Conservation (phyloP, 306 rosid species). For the Acmispon strigosus region DNA sequence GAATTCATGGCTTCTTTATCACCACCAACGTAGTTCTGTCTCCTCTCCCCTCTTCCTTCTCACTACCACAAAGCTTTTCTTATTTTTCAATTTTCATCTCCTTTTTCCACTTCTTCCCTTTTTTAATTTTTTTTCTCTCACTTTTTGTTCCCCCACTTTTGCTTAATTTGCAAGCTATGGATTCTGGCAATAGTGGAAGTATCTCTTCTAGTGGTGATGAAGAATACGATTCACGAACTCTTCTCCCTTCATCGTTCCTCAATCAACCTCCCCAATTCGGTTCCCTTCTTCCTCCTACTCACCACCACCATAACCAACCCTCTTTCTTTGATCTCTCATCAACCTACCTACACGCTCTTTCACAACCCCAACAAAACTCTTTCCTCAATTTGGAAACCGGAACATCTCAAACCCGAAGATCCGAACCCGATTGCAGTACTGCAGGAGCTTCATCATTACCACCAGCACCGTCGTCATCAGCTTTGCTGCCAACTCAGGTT, state of each 20-base stretch:
- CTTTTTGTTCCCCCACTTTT: not conserved
- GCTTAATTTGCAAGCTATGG: conserved; percentile 55
- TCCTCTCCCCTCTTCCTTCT: too few species aligned
- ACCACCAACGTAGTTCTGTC: conserved; percentile 15
- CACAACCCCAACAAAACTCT: conserved; percentile 36
- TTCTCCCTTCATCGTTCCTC: conserved; percentile 31
- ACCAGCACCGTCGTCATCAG: conserved; percentile 9
- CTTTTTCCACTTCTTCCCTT: not conserved
- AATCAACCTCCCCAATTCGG: conserved; percentile 22
- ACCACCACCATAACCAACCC: conserved; percentile 28
- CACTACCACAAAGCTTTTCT: too few species aligned
- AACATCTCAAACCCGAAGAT: conserved; percentile 23
- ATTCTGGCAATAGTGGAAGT: conserved; percentile 83
- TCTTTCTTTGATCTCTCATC: conserved; percentile 46
- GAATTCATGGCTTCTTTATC: not conserved
- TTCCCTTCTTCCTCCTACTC: conserved; percentile 29
- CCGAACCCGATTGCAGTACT: conserved; percentile 36
- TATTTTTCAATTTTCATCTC: too few species aligned
- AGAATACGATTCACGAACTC: conserved; percentile 60
- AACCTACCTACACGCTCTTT: conserved; percentile 31
- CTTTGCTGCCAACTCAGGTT: not conserved
- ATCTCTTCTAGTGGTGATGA: conserved; percentile 89
- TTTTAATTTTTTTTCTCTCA: too few species aligned
- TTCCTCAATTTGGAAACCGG: conserved; percentile 32
- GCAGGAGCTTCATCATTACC: not conserved